phyloP scores from a whole-genome alignment of 805 yeast species.

The Candida methanosorbosa region DNA sequence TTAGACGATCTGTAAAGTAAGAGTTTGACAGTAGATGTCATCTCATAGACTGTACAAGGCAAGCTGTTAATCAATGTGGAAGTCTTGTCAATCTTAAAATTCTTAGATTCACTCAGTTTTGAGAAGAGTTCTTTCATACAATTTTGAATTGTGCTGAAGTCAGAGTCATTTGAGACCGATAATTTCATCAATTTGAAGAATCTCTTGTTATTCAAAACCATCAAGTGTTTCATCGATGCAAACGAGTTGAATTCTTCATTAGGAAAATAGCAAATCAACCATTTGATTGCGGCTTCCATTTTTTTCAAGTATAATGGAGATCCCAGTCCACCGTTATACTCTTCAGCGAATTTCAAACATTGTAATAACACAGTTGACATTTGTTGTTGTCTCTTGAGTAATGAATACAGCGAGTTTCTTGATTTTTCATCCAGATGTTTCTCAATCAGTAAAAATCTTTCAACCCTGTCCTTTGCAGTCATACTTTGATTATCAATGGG shows the following conservation, averaged over 20 bases:
- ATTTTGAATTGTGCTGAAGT: constrained; percentile 49
- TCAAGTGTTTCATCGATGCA: constrained; percentile 44
- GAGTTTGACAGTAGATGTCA: constrained; percentile 45
- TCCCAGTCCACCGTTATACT: constrained; percentile 25
- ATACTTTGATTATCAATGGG: constrained; percentile 38
- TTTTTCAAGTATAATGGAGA: constrained; percentile 19
- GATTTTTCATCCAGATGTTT: constrained; percentile 47
- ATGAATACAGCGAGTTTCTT: constrained; percentile 56
- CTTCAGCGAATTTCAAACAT: constrained; percentile 41
- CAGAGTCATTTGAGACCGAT: constrained; percentile 48
- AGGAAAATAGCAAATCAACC: constrained; percentile 57
- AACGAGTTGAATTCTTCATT: constrained; percentile 34
- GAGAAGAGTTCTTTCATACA: constrained; percentile 55
- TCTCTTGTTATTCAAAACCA: constrained; percentile 49
- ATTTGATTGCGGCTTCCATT: constrained; percentile 45
- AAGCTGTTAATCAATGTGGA: background rate
- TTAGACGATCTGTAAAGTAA: constrained; percentile 55
- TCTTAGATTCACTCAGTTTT: constrained; percentile 45
- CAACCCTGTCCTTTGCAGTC: constrained; percentile 37
- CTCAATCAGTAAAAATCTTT: constrained; percentile 42
- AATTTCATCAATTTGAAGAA: constrained; percentile 45
- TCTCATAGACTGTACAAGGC: constrained; percentile 22
- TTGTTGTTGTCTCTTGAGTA: constrained; percentile 60
- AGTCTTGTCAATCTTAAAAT: constrained; percentile 22
- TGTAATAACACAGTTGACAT: constrained; percentile 41